A percentile compares a stretch with the other conserved stretches of the same genome.
These are phyloP conservation scores for Catenaria anguillulae DNA, from an alignment of 371 early-diverging fungal species.

Conservation along the genomic window DNA sequence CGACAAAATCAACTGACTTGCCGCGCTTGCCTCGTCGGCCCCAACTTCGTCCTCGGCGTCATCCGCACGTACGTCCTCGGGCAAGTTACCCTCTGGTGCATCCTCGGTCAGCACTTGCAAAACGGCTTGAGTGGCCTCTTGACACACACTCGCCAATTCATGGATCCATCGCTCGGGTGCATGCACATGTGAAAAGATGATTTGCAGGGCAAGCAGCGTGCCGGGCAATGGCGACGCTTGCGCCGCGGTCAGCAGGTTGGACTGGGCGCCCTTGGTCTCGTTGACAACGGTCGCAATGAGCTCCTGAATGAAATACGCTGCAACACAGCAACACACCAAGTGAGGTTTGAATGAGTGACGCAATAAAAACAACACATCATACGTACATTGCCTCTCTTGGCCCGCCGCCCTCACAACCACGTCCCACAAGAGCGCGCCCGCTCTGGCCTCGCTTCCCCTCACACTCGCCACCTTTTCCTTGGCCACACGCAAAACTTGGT, in stretches of 20 bases:
- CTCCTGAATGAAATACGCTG: constrained; percentile 30
- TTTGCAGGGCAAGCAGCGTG: constrained; percentile 44
- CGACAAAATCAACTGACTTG: constrained; percentile 66
- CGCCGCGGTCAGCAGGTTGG: constrained; percentile 49
- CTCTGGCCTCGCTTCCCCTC: not conserved
- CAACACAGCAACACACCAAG: too few relatives aligned
- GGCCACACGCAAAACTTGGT: too few relatives aligned
- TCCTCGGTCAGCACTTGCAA: constrained; percentile 54
- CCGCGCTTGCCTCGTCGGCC: constrained; percentile 37
- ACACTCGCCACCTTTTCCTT: not conserved
- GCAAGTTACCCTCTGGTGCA: constrained; percentile 70
- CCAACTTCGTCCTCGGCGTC: constrained; percentile 17
- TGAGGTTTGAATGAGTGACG: too few relatives aligned
- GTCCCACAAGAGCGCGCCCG: not conserved
- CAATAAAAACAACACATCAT: too few relatives aligned
- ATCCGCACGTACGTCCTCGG: constrained; percentile 24
- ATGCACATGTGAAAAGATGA: constrained; percentile 10
- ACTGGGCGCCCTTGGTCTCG: constrained; percentile 36
- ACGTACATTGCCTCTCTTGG: too few relatives aligned
- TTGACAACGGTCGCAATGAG: constrained; percentile 33
- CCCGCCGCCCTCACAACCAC: too few relatives aligned
- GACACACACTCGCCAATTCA: constrained; percentile 26
- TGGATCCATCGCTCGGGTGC: constrained; percentile 27
- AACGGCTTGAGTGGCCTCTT: constrained; percentile 36
- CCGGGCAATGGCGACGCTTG: constrained; percentile 58